Conservation (phyloP, 2,329 filamentous ascomycete species). For the Colletotrichum orchidophilum region DNA sequence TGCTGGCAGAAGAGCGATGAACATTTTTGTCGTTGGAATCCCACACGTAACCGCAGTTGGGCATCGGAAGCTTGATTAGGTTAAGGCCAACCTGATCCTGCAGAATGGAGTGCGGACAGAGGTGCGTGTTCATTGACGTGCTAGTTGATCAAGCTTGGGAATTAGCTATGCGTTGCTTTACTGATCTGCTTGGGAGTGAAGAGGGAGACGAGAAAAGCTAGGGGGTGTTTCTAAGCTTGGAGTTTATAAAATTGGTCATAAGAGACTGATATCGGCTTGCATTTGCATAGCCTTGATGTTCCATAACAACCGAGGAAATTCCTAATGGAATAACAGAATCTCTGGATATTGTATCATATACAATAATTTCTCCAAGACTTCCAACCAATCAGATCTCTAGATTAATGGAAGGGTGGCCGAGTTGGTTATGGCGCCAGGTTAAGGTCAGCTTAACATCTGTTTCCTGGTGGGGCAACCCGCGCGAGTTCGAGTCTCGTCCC, state of each 20-base stretch:
- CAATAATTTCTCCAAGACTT: accelerated
- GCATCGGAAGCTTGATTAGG: neutral
- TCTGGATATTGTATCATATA: no score
- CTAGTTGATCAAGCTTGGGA: neutral
- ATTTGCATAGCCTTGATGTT: no score
- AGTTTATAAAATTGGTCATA: neutral
- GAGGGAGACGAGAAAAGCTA: neutral
- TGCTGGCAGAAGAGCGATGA: neutral
- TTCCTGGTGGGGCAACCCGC: neutral
- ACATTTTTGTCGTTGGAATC: neutral
- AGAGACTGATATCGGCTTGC: no score
- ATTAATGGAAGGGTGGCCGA: neutral
- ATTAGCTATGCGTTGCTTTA: neutral
- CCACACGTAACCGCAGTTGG: neutral
- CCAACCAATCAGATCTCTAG: no score
- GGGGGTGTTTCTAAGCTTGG: no score
- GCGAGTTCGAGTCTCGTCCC: neutral
- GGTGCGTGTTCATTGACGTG: neutral
- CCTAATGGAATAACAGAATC: no score
- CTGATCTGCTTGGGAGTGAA: neutral
- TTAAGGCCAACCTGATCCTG: neutral
- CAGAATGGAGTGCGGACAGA: neutral
- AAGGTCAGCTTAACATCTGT: neutral
- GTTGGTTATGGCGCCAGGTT: neutral
- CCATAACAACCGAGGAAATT: no score